Base-by-base conservation (phyloP, 345 rosid genomes). In the Kernera saxatilis region DNA sequence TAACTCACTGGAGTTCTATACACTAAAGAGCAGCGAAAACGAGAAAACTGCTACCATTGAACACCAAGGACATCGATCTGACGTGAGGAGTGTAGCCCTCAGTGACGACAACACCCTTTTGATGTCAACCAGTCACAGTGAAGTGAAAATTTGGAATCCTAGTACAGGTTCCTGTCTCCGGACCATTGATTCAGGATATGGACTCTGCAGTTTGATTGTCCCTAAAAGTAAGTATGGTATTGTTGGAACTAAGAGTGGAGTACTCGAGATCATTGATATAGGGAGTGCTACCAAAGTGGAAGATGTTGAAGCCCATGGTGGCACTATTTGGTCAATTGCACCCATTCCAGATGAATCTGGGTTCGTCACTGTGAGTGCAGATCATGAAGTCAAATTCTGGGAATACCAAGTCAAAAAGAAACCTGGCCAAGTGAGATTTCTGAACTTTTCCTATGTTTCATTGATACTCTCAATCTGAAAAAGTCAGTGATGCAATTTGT, bases 91-190 rank as follows among this genome's bases (percentile, higher is more conserved):
- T 60, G 82, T 91, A 57, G 80, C 97, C 52, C 95, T 93, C 71
- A 91, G 93, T 77, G 81, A 88, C 59, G 97, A 93, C 75, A 93
- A 84, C 79, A 84, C 83, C 32, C 87, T 91, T 71, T 79, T 93
- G 81, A 82, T 93, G 96, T 91, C 99, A 78, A 93, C 97, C 8
- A 91, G 99, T 81, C 96, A 93, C 84, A 85, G 84, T 77, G 85
- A 95, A 33, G 88, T 89, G 17, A 93, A 91, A 78, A 75, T 93
- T 69, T 93, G 99, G 99, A 93, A 89, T 81, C 96, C 99, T 69
- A 91, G 91, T 67, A 87, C 96, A 13, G 96, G 99, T 74, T 85
- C 92, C 67, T 93, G 99, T 75, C 88, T 93, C 78, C 80, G 93
- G 51, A 93, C 96, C 23, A 81, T 93, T 74, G 96, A 79, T 69